Evolutionary conservation across 2,329 filamentous ascomycete species (phyloP), one percentile per base, ranked within the genome.

Genomic region (Fusarium anguioides): DNA sequence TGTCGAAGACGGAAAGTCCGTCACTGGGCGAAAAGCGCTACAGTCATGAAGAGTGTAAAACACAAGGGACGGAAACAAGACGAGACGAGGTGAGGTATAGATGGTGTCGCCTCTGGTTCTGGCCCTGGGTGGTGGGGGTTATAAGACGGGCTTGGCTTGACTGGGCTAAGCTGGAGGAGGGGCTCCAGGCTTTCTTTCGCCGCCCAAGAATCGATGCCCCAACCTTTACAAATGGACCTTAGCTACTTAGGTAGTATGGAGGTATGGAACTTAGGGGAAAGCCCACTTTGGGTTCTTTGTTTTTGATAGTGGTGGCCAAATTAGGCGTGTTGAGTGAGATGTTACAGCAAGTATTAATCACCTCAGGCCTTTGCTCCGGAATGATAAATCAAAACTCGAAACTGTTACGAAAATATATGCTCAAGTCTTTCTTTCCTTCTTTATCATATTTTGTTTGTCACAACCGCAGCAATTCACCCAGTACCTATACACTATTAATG

Each of bases 1-100:
- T 59, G 50, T 60, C 50, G 51, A 56, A 64, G 66, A 69, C 66
- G 68, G 71, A 61, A 60, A 63, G 40, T 69, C 70, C 71, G 71
- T 73, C 69, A 72, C 59, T 69, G 65, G 66, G 62, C 47, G 66
- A 68, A 46, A 58, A 68, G 56, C 60, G 64, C 71, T 58, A 51
- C 69, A 72, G 67, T 73, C 71, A 73, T 73, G 64, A 68, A 53
- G 59, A 64, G 49, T 36, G 39, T 35, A 51, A 58, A 49, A 58
- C 46, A 33, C 44, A 54, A 51, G 60, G 46, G 50, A 47, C 53
- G 48, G 33, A 37, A 48, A 63, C 58, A 63, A 50, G 50, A 63
- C 58, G 52, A 63, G 37, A 57, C 42, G 37, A 63, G 24, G 51
- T 58, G 44, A 64, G 64, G 66, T 62, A 61, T 57, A 54, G 72